Base-by-base conservation (phyloP, 345 rosid species). In the Salix arbutifolia region DNA sequence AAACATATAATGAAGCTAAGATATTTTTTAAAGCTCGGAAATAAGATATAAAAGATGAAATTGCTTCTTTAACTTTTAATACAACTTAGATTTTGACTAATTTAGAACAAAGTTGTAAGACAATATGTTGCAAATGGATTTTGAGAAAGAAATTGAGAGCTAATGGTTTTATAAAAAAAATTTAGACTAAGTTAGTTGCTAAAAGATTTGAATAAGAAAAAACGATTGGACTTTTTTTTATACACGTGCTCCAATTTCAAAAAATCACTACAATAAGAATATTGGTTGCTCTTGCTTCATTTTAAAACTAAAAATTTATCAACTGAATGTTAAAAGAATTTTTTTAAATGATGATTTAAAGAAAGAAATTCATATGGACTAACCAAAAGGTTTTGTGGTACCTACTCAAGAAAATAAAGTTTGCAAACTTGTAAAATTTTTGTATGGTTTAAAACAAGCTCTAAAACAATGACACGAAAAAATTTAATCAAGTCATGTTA, bases 291-390 rank as follows among this genome's bases (percentile, higher is more conserved):
- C 6, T 72, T 30, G 75, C 65, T 25, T 30, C 38, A 1, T 19
- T 72, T 14, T 18, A 56, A 50, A 30, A 19, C 10, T 72, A 9
- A 10, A 25, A 5, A 35, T 72, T 10, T 66, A 52, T 56, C 66
- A 72, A 17, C 56, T 72, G 66, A 25, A 71, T 71, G 62, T 8
- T 71, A 71, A 71, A 46, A 71, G 10, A 12, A 61, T 0, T 12
- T 71, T 71, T 46, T 72, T 73, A 23, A 25, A 60, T 61, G 52
- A 67, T 14, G 76, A 72, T 58, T 44, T 71, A 28, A 37, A 72
- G 2, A 7, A 65, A 37, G 6, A 64, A 40, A 37, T 37, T 37
- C 7, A 37, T 37, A 37, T 6, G 30, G 14, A 35, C 23, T 14
- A 12, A 5, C 42, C 6, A 11, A 60, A 74, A 31, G 70, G 28